Evolutionary conservation across 2,329 filamentous ascomycete species (phyloP).

Genomic region (Diaporthe citri): DNA sequence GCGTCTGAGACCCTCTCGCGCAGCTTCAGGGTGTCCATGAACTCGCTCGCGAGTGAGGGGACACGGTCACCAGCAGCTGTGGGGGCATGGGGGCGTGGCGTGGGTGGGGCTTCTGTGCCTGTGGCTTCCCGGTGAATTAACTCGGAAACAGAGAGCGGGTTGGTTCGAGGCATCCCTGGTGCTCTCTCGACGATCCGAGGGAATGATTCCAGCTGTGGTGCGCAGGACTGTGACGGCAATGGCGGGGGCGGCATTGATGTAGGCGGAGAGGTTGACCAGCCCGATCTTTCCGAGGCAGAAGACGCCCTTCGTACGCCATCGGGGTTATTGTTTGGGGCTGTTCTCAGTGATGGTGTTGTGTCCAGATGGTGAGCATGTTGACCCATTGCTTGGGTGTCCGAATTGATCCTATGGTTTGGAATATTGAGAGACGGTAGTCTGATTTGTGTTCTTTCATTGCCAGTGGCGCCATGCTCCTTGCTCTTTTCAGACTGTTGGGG

Average conservation of each 20-base stretch:
- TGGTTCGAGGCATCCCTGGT: neutral
- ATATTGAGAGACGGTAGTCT: neutral
- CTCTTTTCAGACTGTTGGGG: neutral
- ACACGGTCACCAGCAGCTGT: neutral
- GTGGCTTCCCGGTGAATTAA: constrained; percentile 11
- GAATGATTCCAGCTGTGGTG: neutral
- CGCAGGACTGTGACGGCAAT: neutral
- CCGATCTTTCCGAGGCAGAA: neutral
- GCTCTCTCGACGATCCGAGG: neutral
- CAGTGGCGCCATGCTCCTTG: neutral
- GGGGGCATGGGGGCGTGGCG: neutral
- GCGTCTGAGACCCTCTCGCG: neutral
- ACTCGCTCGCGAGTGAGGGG: neutral
- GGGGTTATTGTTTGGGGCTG: neutral
- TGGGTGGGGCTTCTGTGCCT: neutral
- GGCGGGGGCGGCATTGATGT: constrained; percentile 7
- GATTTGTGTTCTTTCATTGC: neutral
- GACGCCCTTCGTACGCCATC: neutral
- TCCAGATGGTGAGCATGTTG: neutral
- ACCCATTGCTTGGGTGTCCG: neutral
- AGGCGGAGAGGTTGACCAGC: constrained; percentile 8
- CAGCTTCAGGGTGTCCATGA: neutral
- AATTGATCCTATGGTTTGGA: neutral
- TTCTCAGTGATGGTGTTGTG: neutral
- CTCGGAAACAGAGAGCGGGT: neutral